Evolutionary conservation across 768 basidiomycete species (phyloP).

Genomic region (Tricholoma furcatifolium): DNA sequence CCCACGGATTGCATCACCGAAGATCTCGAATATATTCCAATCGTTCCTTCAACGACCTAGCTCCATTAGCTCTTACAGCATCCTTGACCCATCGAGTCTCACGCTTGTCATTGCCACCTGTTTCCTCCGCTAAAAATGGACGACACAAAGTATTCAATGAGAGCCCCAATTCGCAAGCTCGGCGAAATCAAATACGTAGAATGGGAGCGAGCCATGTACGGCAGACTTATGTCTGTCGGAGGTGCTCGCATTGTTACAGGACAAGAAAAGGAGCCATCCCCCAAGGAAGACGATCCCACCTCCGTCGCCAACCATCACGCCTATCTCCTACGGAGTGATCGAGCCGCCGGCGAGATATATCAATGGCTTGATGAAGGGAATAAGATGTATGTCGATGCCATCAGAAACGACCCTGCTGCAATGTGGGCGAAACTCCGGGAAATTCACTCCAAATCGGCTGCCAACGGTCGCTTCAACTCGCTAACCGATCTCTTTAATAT

Average conservation of each 20-base stretch:
- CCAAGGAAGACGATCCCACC: not conserved
- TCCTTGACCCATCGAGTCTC: too few species aligned
- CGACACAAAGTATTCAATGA: not conserved
- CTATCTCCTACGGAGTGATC: not conserved
- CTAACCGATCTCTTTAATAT: not conserved
- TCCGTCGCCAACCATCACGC: not conserved
- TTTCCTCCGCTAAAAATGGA: too few species aligned
- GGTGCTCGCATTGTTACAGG: not conserved
- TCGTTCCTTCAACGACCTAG: too few species aligned
- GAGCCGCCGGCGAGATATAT: too few species aligned
- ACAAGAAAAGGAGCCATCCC: not conserved
- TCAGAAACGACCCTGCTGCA: not conserved
- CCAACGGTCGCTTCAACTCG: slow-evolving; percentile 3
- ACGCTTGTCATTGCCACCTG: too few species aligned
- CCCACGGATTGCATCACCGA: too few species aligned
- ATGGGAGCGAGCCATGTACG: too few species aligned
- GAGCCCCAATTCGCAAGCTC: not conserved
- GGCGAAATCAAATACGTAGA: not conserved
- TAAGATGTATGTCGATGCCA: not conserved
- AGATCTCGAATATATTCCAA: too few species aligned
- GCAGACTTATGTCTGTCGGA: too few species aligned
- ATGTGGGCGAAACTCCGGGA: slow-evolving; percentile 10
- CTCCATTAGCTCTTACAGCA: too few species aligned
- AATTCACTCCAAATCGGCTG: too few species aligned
- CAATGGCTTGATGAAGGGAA: too few species aligned